A percentile compares a stretch with the other conserved stretches of the same genome.
Evolutionary conservation across 2,329 filamentous ascomycete genomes (phyloP).

Genomic region (Nothophaeocryptopus gaeumannii): DNA sequence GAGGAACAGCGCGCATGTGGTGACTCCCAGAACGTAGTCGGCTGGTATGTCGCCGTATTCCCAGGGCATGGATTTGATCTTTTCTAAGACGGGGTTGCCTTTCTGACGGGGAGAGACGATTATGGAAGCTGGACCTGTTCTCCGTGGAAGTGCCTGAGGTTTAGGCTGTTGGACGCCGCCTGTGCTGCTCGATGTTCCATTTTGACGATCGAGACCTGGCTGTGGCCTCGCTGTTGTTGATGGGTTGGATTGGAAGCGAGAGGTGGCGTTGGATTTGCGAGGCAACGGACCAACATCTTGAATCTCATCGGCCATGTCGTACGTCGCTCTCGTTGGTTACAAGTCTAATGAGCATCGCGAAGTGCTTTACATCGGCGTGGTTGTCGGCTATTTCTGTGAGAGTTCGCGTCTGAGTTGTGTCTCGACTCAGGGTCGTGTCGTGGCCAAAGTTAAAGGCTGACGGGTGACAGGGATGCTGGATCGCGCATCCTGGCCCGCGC

Average conservation of each 20-base stretch:
- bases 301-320: constrained; percentile 28
- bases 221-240: constrained; percentile 21
- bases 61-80: constrained; percentile 81
- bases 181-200: constrained; percentile 16
- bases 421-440: too few species aligned
- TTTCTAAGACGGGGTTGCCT: constrained; percentile 86
- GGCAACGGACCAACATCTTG: constrained; percentile 23
- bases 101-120: constrained; percentile 90
- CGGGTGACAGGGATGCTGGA: too few species aligned
- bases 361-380: too few species aligned
- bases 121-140: constrained; percentile 69
- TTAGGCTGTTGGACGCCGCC: constrained; percentile 63
- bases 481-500: too few species aligned
- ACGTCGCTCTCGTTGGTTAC: not conserved
- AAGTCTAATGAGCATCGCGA: too few species aligned
- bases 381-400: too few species aligned
- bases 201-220: constrained; percentile 23
- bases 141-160: constrained; percentile 74
- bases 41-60: constrained; percentile 96
- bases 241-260: constrained; percentile 12
- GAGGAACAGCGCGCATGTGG: constrained; percentile 87
- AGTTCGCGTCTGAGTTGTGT: too few species aligned
- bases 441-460: too few species aligned
- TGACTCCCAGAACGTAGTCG: constrained; percentile 83
- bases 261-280: constrained; percentile 23